These are phyloP conservation scores for Arabidopsis lyrata DNA, from an alignment of 441 rosid genomes.

Conservation along the genomic window DNA sequence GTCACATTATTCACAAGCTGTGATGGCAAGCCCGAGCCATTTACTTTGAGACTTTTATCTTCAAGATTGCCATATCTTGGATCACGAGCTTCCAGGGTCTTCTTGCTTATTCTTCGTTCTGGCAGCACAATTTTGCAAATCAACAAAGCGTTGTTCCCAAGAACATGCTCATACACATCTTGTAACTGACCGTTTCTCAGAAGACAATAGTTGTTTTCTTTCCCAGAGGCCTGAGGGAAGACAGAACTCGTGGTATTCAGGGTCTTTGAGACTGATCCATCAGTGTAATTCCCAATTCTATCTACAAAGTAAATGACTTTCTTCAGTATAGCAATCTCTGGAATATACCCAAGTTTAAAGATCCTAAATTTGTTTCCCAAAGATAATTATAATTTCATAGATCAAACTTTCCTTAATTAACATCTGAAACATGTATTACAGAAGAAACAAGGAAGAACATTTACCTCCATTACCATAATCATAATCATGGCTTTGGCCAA, in stretches of 20 bases:
- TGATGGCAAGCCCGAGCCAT: slow-evolving; percentile 47
- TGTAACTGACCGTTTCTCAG: slow-evolving; percentile 49
- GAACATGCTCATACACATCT: slow-evolving; percentile 56
- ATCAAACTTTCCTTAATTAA: slow-evolving; percentile 20
- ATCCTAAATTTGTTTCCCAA: background rate
- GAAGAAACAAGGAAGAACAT: background rate
- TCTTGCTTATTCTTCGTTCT: slow-evolving; percentile 44
- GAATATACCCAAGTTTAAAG: background rate
- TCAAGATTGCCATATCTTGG: slow-evolving; percentile 64
- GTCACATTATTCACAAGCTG: slow-evolving; percentile 61
- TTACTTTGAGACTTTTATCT: slow-evolving; percentile 58
- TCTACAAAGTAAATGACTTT: slow-evolving; percentile 24
- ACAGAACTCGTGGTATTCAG: slow-evolving; percentile 46
- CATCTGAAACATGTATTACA: background rate
- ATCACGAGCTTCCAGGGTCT: slow-evolving; percentile 47
- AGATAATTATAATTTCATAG: background rate
- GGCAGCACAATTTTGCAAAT: slow-evolving; percentile 50
- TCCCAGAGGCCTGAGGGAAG: slow-evolving; percentile 44
- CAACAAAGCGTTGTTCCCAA: slow-evolving; percentile 56
- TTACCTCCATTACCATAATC: slow-evolving; percentile 66
- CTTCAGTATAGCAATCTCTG: slow-evolving; percentile 9
- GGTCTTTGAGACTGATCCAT: slow-evolving; percentile 50
- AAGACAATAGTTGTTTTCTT: slow-evolving; percentile 49
- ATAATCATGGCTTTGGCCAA: slow-evolving; percentile 65
- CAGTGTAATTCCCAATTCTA: slow-evolving; percentile 39